Evolutionary conservation across 768 basidiomycete genomes (phyloP), one percentile per base, ranked within the genome.

Genomic region (Exsudoporus frostii): DNA sequence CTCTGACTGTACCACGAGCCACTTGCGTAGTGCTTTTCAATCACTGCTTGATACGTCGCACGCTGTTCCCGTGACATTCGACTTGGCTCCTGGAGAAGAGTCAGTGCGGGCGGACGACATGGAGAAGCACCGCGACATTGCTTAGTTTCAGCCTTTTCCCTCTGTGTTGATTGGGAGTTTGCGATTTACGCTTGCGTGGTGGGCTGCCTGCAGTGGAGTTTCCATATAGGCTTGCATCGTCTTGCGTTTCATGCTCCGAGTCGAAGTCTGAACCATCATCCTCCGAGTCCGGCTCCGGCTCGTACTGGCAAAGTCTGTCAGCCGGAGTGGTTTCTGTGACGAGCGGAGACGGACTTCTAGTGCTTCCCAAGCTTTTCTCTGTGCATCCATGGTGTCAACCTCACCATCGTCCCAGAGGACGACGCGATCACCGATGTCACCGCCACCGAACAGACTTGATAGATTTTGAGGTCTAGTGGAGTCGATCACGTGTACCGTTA

Each of bases 401-500:
- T 82, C 85, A 4, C 92, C 92, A 62, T 96, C 94, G 57, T 94
- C 92, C 97, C 97, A 99, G 0, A 98, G 79, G 29, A 96, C 75
- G 19, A 98, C 83, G 47, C 87, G 76, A 56, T 88, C 84, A 13
- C 79, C 81, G 47, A 81, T 81, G 59, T 82, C 78, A 24, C 84
- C 84, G 39, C 76, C 78, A 45, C 80, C 83, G 68, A 96, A 98
- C 20, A 98, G 73, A 73, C 86, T 97, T 39, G 84, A 78, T 63
- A 98, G 75, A 70, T 94, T 93, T 65, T 90, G 84, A 17, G 97
- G 97, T 47, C 97, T 82, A 19, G 86, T 83, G 4, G 96, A 92
- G 71, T 99, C 97, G 72, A 99, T 90, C 62, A 98, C 85, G 74
- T 99, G 97, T 38, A 98, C 80, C 3, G 79, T 84, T 49, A 92